phyloP scores from a whole-genome alignment of 1,284 basidiomycete genomes.

The Vanrija humicola region DNA sequence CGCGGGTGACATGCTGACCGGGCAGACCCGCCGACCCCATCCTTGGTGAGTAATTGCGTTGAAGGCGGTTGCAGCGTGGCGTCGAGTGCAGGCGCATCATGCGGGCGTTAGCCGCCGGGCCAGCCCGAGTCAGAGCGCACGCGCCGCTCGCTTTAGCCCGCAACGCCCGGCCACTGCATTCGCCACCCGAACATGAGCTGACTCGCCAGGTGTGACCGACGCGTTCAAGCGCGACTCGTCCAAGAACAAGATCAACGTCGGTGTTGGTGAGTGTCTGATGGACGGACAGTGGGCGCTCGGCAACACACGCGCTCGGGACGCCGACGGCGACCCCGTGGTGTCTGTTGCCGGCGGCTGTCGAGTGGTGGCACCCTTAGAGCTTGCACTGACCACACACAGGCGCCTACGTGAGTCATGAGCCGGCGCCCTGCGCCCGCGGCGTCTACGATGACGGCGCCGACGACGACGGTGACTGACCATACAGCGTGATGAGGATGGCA shows the following conservation, averaged over 20 bases:
- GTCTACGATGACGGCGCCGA: not conserved
- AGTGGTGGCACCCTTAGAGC: no score
- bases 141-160: not conserved
- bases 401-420: conserved; percentile 6
- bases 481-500: conserved; percentile 90
- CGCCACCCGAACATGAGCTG: not conserved
- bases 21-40: conserved; percentile 18
- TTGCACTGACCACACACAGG: not conserved
- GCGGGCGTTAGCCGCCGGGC: not conserved
- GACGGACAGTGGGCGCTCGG: no score
- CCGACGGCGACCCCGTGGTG: no score
- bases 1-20: not conserved
- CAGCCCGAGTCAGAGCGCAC: not conserved
- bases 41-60: conserved; percentile 20
- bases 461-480: conserved; percentile 2
- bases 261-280: conserved; percentile 61
- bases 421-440: no score
- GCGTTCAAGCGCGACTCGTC: conserved; percentile 76
- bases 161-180: not conserved
- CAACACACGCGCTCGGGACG: no score
- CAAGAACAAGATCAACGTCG: conserved; percentile 92
- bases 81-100: not conserved
- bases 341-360: no score
- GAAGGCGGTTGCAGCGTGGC: conserved; percentile 16
- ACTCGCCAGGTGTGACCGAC: conserved; percentile 40